Evolutionary conservation across 225 moss, liverwort and hornwort species (phyloP), one percentile per base, ranked within the genome.

Genomic region (Takakia lepidozioides): DNA sequence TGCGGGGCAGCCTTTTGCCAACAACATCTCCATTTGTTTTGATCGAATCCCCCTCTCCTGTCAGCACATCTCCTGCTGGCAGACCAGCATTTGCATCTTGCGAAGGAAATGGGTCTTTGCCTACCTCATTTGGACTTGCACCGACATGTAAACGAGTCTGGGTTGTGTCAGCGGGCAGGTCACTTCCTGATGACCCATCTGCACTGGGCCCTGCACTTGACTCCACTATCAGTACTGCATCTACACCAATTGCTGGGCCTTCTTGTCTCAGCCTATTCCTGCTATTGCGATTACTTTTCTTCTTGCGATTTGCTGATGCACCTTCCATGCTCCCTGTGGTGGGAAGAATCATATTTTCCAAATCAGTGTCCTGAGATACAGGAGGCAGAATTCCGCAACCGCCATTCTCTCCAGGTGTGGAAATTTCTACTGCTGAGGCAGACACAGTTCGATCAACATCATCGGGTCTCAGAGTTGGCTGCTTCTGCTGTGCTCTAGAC

Each of bases 21-120:
- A 72, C 65, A 3, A 61, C 50, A 57, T 91, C 98, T 48, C 91
- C 90, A 41, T 87, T 85, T 51, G 82, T 59, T 36, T 72, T 80
- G 36, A 82, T 50, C 8, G 82, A 74, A 26, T 66, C 91, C 47
- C 66, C 80, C 48, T 90, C 87, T 44, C 72, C 80, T 19, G 76
- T 73, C 71, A 72, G 56, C 60, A 76, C 69, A 26, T 70, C 90
- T 60, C 60, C 75, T 42, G 46, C 44, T 46, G 70, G 67, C 61
- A 46, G n/a, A 10, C 58, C 67, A 55, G 72, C 59, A 42, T 65
- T 56, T 29, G 51, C 54, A 25, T 25, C 25, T 38, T 78, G 43
- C 47, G 59, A 19, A 21, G 21, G 17, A 19, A 40, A 58, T 32
- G 54, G 54, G 11, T 49, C 70, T 27, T 68, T 63, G n/a, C 37